Evolutionary conservation across 1,284 basidiomycete genomes (phyloP).

Genomic region (Filobasidium uniguttulatum): DNA sequence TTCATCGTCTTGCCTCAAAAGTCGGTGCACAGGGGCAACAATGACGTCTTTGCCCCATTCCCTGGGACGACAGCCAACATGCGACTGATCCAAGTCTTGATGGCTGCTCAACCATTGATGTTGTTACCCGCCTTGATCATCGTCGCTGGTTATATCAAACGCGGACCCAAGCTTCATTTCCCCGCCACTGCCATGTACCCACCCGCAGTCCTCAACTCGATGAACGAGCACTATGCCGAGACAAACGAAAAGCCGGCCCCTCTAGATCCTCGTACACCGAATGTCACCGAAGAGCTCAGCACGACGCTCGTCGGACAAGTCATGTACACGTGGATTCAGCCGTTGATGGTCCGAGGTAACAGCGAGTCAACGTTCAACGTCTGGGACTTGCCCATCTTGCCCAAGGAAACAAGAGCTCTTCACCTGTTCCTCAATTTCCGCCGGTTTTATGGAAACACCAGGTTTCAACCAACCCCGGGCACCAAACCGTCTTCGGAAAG

Average conservation of each 20-base stretch:
- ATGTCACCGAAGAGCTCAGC: constrained; percentile 33
- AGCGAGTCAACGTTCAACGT: constrained; percentile 60
- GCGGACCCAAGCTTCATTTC: constrained; percentile 59
- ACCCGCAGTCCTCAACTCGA: constrained; percentile 43
- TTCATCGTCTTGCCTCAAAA: constrained; percentile 28
- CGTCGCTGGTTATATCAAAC: constrained; percentile 46
- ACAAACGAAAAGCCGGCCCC: constrained; percentile 5
- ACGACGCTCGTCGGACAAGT: constrained; percentile 49
- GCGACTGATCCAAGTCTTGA: constrained; percentile 6
- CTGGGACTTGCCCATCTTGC: constrained; percentile 67
- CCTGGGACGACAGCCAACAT: not conserved
- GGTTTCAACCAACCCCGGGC: constrained; percentile 15
- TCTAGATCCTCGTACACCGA: constrained; percentile 24
- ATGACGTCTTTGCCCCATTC: constrained; percentile 2
- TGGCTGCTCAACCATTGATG: constrained; percentile 40
- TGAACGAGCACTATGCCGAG: constrained; percentile 8
- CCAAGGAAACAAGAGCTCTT: constrained; percentile 45
- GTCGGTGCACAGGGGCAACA: constrained; percentile 7
- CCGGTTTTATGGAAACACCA: constrained; percentile 24
- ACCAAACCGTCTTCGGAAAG: not conserved
- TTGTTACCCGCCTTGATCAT: constrained; percentile 44
- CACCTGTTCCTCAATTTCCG: constrained; percentile 25
- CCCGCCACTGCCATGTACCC: constrained; percentile 59
- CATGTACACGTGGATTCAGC: constrained; percentile 68
- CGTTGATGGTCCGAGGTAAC: constrained; percentile 68